Evolutionary conservation across 1,284 basidiomycete species (phyloP).

Genomic region (Xerocomus nothofagi): DNA sequence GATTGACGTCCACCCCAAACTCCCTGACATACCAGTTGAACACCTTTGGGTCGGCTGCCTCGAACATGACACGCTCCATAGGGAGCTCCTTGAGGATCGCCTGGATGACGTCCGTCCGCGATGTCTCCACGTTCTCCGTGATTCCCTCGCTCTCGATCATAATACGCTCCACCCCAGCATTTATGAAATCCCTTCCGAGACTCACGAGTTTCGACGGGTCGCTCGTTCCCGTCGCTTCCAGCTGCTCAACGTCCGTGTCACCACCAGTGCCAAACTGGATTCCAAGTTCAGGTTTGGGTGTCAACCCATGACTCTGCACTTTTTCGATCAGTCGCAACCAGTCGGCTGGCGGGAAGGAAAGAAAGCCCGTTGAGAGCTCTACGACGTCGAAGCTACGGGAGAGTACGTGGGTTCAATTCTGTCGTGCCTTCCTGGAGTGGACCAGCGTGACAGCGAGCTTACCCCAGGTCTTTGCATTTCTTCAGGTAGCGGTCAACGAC

Average conservation of each 20-base stretch:
- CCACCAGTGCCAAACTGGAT: conserved; percentile 18
- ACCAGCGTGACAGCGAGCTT: background rate
- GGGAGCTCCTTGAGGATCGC: conserved; percentile 43
- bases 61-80: conserved; percentile 48
- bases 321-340: conserved; percentile 45
- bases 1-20: conserved; percentile 44
- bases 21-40: conserved; percentile 40
- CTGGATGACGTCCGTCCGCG: conserved; percentile 47
- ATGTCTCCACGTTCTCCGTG: conserved; percentile 46
- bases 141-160: conserved; percentile 52
- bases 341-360: conserved; percentile 47
- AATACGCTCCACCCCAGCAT: conserved; percentile 47
- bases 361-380: conserved; percentile 46
- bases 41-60: conserved; percentile 44
- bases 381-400: conserved; percentile 12
- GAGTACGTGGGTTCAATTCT: background rate
- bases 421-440: background rate
- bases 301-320: conserved; percentile 40
- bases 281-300: conserved; percentile 42
- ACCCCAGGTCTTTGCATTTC: conserved; percentile 18
- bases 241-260: conserved; percentile 8
- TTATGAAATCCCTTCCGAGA: conserved; percentile 43
- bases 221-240: conserved; percentile 7
- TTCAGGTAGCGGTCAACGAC: conserved; percentile 18
- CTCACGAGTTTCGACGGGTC: conserved; percentile 28